Conservation (phyloP, 306 rosid genomes). For the Prunus mume region DNA sequence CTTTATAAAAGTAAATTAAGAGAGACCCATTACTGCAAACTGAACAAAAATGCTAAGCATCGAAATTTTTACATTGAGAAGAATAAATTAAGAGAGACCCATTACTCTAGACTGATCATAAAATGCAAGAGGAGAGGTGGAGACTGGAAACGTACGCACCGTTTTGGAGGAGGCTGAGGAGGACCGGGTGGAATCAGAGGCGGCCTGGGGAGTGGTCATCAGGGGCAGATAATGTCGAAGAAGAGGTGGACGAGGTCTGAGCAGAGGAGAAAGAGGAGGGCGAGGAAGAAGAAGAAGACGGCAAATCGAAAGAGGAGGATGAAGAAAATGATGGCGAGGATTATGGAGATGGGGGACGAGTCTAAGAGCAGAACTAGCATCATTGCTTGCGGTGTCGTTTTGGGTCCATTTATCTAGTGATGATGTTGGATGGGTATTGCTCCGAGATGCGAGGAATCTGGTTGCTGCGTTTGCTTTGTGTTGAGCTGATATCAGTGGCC, state of each 20-base stretch:
- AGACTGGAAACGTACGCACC: constrained; percentile 30
- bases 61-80: no score
- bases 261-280: constrained; percentile 53
- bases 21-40: neutral
- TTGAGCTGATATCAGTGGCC: constrained; percentile 31
- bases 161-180: constrained; percentile 49
- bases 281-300: constrained; percentile 42
- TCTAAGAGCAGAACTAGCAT: constrained; percentile 47
- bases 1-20: neutral
- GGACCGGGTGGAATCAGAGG: constrained; percentile 27
- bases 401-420: constrained; percentile 11
- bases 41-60: no score
- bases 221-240: constrained; percentile 39
- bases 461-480: constrained; percentile 14
- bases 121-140: neutral
- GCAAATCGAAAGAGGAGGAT: constrained; percentile 51
- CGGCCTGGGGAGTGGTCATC: constrained; percentile 43
- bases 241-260: constrained; percentile 45
- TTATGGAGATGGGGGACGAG: constrained; percentile 47
- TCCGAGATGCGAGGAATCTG: constrained; percentile 36
- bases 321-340: constrained; percentile 47
- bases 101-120: neutral
- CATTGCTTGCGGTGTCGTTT: neutral
- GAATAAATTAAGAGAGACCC: neutral
- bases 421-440: constrained; percentile 2